Base-by-base conservation (phyloP, 2,329 filamentous ascomycete genomes). In the Neopestalotiopsis sp. region DNA sequence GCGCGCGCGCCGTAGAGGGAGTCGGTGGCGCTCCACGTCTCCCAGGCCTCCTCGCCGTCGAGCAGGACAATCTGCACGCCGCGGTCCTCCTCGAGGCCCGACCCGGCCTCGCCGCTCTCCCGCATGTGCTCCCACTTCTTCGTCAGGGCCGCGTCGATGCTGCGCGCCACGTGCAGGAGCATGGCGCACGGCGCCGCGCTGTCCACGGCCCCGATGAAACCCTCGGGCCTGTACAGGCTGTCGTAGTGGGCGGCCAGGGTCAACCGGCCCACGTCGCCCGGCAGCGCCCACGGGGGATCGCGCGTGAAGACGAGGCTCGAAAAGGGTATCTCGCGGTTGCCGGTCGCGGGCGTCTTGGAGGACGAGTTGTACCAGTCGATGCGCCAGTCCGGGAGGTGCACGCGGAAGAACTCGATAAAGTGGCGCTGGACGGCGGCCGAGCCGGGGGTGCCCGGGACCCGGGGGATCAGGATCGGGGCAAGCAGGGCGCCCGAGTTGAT, bases 191-290 rank as follows among this genome's bases (percentile, higher is more conserved):
- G 95, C 20, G 93, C 96, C 1, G 96, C 96, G 75, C 94, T 97
- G 78, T 99, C 96, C 14, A 90, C 97, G 0, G 95, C 96, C 0
- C 96, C 96, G 69, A 99, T 92, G 78, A 99, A 99, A 0, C 94
- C 95, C 70, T 90, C 83, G 0, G 95, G 95, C 32, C 84, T 85
- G 69, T 92, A 86, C 81, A 97, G 92, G 78, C 91, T 95, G 76
- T 99, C 96, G 79, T 97, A 98, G 78, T 99, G 96, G 56, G 96
- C 96, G 6, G 95, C 96, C 67, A 99, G 86, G 14, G 94, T 95
- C 76, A 98, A 82, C 63, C 94, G 85, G 57, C 91, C 91, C 2
- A 96, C 90, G 73, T 98, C 91, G 1, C 95, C 95, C 0, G 83
- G 80, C 5, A 85, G 82, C 0, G 91, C 84, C 89, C 94, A 96